A percentile compares a stretch with the other conserved stretches of the same genome.
phyloP scores from a whole-genome alignment of 2,329 filamentous ascomycete genomes.

The Gaeumannomyces tritici region DNA sequence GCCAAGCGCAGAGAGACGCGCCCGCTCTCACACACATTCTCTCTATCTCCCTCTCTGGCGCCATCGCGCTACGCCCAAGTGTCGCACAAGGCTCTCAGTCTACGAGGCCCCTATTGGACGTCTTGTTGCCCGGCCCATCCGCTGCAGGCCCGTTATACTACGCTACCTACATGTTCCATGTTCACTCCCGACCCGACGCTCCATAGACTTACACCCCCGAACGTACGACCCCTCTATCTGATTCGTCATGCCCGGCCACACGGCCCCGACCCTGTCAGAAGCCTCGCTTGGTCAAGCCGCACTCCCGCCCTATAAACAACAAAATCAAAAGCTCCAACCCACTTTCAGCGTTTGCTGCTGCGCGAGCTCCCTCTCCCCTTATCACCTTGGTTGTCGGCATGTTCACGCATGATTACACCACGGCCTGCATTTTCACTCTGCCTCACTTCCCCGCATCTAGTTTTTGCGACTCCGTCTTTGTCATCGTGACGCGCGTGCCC shows the following conservation, averaged over 20 bases:
- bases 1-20: background rate
- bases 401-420: background rate
- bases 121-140: background rate
- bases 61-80: background rate
- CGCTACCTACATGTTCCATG: background rate
- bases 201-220: background rate
- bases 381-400: background rate
- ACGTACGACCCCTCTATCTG: background rate
- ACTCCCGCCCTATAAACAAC: background rate
- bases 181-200: background rate
- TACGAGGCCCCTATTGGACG: background rate
- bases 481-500: background rate
- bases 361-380: background rate
- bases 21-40: background rate
- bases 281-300: background rate
- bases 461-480: background rate
- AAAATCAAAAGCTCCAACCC: background rate
- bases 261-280: background rate
- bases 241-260: background rate
- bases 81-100: background rate
- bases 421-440: background rate
- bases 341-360: background rate
- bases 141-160: background rate
- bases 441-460: background rate
- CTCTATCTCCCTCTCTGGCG: too few relatives aligned